These are phyloP conservation scores for Rhizopogon roseolus DNA, from an alignment of 768 basidiomycete genomes.

Conservation along the genomic window DNA sequence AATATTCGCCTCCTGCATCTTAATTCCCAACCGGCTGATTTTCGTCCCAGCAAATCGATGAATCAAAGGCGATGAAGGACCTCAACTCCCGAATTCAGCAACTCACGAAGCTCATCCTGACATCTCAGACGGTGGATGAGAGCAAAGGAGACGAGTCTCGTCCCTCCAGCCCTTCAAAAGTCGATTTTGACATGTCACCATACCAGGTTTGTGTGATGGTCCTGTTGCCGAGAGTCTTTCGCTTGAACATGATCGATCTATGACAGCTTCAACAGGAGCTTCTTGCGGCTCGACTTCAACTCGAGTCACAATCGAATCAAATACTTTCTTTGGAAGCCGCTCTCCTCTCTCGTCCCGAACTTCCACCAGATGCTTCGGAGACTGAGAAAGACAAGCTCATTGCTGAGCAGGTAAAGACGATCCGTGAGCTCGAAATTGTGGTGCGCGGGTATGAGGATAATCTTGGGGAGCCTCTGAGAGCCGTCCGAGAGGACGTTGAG, in stretches of 20 bases:
- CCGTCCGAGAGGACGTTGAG: constrained; percentile 70
- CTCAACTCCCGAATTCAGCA: constrained; percentile 77
- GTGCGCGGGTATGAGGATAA: constrained; percentile 71
- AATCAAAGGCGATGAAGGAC: constrained; percentile 81
- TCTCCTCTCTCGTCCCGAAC: constrained; percentile 62
- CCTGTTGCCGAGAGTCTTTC: neutral
- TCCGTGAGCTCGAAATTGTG: constrained; percentile 73
- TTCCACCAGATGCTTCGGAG: constrained; percentile 62
- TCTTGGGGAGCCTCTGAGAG: constrained; percentile 60
- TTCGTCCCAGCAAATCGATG: constrained; percentile 65
- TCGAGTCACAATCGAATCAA: constrained; percentile 78
- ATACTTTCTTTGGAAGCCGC: constrained; percentile 81
- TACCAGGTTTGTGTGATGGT: constrained; percentile 52
- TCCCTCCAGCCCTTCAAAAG: constrained; percentile 78
- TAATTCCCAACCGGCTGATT: neutral
- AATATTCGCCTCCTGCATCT: neutral
- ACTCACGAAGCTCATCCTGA: constrained; percentile 79
- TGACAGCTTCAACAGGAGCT: constrained; percentile 82
- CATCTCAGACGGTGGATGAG: constrained; percentile 79
- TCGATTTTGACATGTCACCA: constrained; percentile 87
- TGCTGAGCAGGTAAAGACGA: constrained; percentile 66
- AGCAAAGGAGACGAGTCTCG: constrained; percentile 64
- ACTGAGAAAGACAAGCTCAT: constrained; percentile 73
- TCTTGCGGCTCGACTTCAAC: constrained; percentile 66
- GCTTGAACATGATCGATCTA: neutral